Conservation (phyloP, 495 filamentous ascomycete genomes). For the Penicillium dipodomyicola region DNA sequence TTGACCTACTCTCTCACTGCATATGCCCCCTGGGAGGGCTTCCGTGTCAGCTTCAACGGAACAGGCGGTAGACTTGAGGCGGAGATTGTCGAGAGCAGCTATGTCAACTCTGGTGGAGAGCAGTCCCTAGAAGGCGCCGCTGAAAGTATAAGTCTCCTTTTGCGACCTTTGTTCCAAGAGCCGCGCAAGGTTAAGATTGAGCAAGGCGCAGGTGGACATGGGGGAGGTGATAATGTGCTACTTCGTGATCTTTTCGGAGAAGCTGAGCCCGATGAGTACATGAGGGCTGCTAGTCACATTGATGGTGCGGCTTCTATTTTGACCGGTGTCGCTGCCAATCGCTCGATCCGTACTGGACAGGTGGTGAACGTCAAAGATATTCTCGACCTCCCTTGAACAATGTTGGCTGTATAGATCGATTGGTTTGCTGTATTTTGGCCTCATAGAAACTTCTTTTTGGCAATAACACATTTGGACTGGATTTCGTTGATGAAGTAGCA, state of each 20-base stretch:
- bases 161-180: slow-evolving; percentile 33
- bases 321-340: slow-evolving; percentile 57
- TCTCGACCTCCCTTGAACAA: not conserved
- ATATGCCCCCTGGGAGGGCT: slow-evolving; percentile 38
- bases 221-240: slow-evolving; percentile 34
- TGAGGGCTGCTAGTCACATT: slow-evolving; percentile 41
- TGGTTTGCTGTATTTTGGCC: not conserved
- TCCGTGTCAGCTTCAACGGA: slow-evolving; percentile 35
- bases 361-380: slow-evolving; percentile 16
- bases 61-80: slow-evolving; percentile 33
- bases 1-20: slow-evolving; percentile 34
- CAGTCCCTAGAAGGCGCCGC: slow-evolving; percentile 33
- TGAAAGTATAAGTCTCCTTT: slow-evolving; percentile 47
- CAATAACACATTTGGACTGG: not conserved
- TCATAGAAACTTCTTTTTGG: not conserved
- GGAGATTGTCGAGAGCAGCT: slow-evolving; percentile 35
- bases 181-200: slow-evolving; percentile 29
- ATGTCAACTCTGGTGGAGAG: slow-evolving; percentile 37
- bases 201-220: slow-evolving; percentile 29
- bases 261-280: slow-evolving; percentile 18
- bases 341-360: slow-evolving; percentile 51
- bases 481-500: too few relatives aligned
- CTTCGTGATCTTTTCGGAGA: slow-evolving; percentile 34
- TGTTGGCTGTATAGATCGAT: not conserved
- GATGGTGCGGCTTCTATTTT: slow-evolving; percentile 56